phyloP scores from a whole-genome alignment of 371 early-diverging fungal genomes.

The Apophysomyces trapeziformis region DNA sequence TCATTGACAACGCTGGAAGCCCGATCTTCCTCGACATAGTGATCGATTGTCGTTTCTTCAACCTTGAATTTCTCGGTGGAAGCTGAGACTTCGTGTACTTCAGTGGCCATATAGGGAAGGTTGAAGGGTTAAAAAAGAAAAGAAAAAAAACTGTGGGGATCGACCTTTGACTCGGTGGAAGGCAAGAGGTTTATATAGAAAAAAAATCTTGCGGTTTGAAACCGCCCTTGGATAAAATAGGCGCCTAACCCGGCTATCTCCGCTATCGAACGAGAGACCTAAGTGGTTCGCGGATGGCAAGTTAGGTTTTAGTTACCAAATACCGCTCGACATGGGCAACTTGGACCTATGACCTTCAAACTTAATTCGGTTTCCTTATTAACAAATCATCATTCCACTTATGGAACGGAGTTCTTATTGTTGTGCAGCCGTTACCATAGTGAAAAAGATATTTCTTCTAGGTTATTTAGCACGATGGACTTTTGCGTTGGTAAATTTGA shows the following conservation, averaged over 20 bases:
- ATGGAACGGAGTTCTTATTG: conserved; percentile 6
- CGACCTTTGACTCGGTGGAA: conserved; percentile 2
- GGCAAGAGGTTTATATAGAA: background rate
- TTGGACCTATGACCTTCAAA: conserved; percentile 9
- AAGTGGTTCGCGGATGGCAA: background rate
- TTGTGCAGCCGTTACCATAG: background rate
- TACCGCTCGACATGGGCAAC: conserved; percentile 8
- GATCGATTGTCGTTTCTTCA: conserved; percentile 40
- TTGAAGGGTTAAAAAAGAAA: background rate
- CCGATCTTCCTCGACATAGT: conserved; percentile 37
- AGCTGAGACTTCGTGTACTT: conserved; percentile 13
- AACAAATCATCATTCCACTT: conserved; percentile 3
- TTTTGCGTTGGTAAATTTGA: too few relatives aligned
- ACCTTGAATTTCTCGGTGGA: conserved; percentile 25
- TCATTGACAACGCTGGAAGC: conserved; percentile 28
- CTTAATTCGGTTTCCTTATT: conserved; percentile 5
- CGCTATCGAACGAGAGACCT: conserved; percentile 7
- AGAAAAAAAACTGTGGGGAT: conserved; percentile 7
- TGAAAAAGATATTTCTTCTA: too few relatives aligned
- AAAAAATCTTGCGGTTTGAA: background rate
- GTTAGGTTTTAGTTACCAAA: conserved; percentile 10
- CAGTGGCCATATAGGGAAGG: conserved; percentile 6
- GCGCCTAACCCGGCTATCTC: conserved; percentile 2
- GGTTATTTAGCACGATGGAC: too few relatives aligned
- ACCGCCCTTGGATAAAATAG: conserved; percentile 1